phyloP scores from a whole-genome alignment of 495 filamentous ascomycete genomes.

The Amorphotheca resinae region DNA sequence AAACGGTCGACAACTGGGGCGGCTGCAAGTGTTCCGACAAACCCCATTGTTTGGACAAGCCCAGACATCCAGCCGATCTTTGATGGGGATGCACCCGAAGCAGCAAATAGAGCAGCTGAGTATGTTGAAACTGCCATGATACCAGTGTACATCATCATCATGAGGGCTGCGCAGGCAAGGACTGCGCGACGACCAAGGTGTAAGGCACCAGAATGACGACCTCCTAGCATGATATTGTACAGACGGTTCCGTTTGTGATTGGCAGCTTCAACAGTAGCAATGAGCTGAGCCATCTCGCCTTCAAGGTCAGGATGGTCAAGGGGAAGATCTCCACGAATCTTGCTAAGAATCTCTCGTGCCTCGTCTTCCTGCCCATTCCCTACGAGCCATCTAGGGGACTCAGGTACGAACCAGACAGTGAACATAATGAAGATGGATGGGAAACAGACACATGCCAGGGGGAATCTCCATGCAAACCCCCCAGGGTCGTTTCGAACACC shows the following conservation, averaged over 20 bases:
- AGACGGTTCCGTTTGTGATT: not conserved
- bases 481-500: slow-evolving; percentile 33
- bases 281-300: not conserved
- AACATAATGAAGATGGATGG: not conserved
- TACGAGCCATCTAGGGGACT: not conserved
- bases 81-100: too few species aligned
- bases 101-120: too few species aligned
- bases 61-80: too few species aligned
- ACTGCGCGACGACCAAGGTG: not conserved
- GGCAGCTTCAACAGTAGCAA: not conserved
- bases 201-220: not conserved
- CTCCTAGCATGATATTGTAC: not conserved
- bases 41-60: too few species aligned
- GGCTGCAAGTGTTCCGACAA: too few species aligned
- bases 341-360: not conserved
- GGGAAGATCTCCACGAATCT: not conserved
- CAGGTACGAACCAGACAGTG: slow-evolving; percentile 10
- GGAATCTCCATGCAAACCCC: not conserved
- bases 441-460: not conserved
- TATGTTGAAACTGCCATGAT: too few species aligned
- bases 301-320: not conserved
- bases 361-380: not conserved
- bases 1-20: too few species aligned
- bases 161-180: too few species aligned
- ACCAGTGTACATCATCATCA: too few species aligned